Evolutionary conservation across 2,329 filamentous ascomycete species (phyloP).

Genomic region (Fusarium sp.): DNA sequence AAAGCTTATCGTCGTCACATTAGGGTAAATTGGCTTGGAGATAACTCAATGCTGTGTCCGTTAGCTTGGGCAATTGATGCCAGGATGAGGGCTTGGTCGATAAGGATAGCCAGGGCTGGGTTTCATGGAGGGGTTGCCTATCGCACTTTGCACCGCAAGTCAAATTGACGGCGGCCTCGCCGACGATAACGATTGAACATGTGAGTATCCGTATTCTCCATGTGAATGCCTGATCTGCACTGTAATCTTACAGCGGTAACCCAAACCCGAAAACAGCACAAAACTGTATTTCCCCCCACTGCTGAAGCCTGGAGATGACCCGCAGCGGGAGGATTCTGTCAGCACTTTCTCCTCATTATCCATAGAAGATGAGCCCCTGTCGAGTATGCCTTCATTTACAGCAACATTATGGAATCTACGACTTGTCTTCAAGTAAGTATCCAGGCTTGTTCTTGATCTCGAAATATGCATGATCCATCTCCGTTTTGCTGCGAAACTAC

Average conservation of each 20-base stretch:
- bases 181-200: background rate
- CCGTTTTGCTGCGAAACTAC: conserved; percentile 4
- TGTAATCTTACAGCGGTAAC: background rate
- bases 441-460: background rate
- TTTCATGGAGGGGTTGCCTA: conserved; percentile 3
- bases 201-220: background rate
- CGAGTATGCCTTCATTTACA: background rate
- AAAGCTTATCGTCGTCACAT: conserved; percentile 22
- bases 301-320: background rate
- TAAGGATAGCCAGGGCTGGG: conserved; percentile 5
- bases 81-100: conserved; percentile 2
- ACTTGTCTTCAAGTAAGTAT: background rate
- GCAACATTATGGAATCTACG: background rate
- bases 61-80: background rate
- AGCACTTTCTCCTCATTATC: conserved; percentile 6
- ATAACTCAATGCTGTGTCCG: background rate
- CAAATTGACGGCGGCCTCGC: background rate
- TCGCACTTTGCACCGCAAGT: conserved; percentile 7
- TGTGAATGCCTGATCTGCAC: background rate
- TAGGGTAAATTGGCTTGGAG: background rate
- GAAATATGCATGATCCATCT: conserved; percentile 21
- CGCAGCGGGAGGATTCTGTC: conserved; percentile 8
- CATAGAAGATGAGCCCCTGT: conserved; percentile 4
- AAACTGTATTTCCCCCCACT: background rate
- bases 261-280: too few relatives aligned